Evolutionary conservation across 2,329 filamentous ascomycete genomes (phyloP).

Genomic region (Fusarium humuli): DNA sequence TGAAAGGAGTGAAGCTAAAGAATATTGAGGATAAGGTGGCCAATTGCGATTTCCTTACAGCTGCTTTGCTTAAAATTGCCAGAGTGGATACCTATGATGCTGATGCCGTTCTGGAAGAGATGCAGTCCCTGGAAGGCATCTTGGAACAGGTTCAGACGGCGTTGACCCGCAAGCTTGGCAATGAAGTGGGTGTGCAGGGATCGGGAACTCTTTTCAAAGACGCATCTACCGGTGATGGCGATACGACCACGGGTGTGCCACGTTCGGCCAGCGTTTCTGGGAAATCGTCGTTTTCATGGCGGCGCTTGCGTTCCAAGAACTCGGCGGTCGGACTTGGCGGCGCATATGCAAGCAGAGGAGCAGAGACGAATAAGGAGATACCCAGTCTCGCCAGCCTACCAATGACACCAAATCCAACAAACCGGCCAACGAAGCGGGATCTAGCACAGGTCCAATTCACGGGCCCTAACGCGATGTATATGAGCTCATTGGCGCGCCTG

Average conservation of each 20-base stretch:
- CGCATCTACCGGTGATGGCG: constrained; percentile 63
- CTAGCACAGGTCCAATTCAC: constrained; percentile 75
- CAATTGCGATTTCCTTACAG: constrained; percentile 90
- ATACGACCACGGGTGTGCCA: constrained; percentile 56
- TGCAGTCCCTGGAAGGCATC: constrained; percentile 87
- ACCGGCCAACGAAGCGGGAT: constrained; percentile 78
- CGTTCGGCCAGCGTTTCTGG: constrained; percentile 72
- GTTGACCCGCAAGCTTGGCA: constrained; percentile 87
- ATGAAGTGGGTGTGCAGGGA: constrained; percentile 87
- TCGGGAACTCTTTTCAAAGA: constrained; percentile 81
- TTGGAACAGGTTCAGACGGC: constrained; percentile 85
- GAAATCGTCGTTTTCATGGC: constrained; percentile 86
- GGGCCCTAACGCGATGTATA: constrained; percentile 90
- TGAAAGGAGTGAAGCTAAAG: constrained; percentile 93
- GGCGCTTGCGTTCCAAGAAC: constrained; percentile 89
- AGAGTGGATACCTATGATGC: constrained; percentile 90
- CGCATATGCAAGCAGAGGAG: constrained; percentile 56
- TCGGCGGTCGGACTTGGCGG: constrained; percentile 72
- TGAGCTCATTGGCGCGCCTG: constrained; percentile 87
- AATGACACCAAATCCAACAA: constrained; percentile 76
- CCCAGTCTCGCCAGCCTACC: constrained; percentile 78
- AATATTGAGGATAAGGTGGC: constrained; percentile 92
- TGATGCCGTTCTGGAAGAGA: constrained; percentile 91
- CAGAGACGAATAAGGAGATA: constrained; percentile 48
- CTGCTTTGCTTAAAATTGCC: constrained; percentile 84